These are phyloP conservation scores for Lepidium didymum DNA, from an alignment of 345 rosid genomes.

Conservation along the genomic window DNA sequence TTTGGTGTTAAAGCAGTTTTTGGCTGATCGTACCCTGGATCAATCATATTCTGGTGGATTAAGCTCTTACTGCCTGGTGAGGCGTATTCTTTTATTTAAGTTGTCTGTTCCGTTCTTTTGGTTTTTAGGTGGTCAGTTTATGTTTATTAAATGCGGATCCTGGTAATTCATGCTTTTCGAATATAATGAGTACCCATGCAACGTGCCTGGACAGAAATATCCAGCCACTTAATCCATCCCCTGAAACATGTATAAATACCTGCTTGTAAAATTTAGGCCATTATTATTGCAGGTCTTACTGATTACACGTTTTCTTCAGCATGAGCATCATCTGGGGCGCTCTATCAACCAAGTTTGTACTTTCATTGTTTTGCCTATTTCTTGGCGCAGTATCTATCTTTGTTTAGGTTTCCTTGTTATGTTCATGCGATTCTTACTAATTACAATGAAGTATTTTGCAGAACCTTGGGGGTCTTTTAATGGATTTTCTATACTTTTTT, in stretches of 20 bases:
- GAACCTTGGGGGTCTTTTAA: conserved; percentile 86
- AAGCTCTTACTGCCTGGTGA: conserved; percentile 95
- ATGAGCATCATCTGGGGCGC: conserved; percentile 88
- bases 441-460: conserved; percentile 36
- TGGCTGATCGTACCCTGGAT: conserved; percentile 97
- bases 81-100: conserved; percentile 9
- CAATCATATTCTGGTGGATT: conserved; percentile 98
- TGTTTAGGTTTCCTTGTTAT: neutral
- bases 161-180: neutral
- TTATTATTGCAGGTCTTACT: conserved; percentile 56
- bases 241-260: neutral
- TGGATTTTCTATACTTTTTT: conserved; percentile 97
- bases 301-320: conserved; percentile 90
- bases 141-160: conserved; percentile 9
- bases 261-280: conserved; percentile 7
- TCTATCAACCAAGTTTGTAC: conserved; percentile 66
- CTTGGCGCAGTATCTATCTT: neutral
- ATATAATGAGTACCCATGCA: neutral
- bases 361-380: conserved; percentile 7
- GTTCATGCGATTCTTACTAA: conserved; percentile 6
- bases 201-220: neutral
- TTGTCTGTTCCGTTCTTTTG: conserved; percentile 1
- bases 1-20: conserved; percentile 89
- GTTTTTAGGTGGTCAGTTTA: conserved; percentile 8
- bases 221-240: conserved; percentile 1